phyloP scores from a whole-genome alignment of 257 asterid genomes.

The Cynanchum wilfordii region DNA sequence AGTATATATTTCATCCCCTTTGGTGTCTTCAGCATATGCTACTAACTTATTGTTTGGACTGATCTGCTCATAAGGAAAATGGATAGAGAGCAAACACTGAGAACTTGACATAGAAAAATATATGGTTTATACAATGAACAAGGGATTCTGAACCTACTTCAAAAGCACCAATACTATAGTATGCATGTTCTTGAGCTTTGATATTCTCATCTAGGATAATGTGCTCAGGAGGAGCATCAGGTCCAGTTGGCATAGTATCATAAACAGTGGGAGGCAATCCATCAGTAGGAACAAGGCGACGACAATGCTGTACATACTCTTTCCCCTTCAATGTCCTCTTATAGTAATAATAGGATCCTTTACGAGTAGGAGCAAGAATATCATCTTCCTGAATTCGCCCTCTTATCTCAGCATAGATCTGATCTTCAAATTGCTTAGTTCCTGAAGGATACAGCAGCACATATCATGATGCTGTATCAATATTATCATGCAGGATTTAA shows the following conservation, averaged over 20 bases:
- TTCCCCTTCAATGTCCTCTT: constrained; percentile 79
- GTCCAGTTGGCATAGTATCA: constrained; percentile 78
- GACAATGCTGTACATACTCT: constrained; percentile 73
- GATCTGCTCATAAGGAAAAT: constrained; percentile 42
- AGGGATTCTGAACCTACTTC: constrained; percentile 40
- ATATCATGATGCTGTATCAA: background rate
- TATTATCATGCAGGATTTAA: background rate
- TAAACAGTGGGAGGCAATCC: constrained; percentile 47
- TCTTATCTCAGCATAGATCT: constrained; percentile 71
- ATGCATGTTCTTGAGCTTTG: constrained; percentile 61
- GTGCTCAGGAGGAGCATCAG: constrained; percentile 84
- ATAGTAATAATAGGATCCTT: constrained; percentile 77
- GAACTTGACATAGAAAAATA: constrained; percentile 7
- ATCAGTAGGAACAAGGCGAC: constrained; percentile 52
- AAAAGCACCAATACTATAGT: constrained; percentile 65
- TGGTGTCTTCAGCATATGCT: constrained; percentile 90
- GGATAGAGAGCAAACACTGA: background rate
- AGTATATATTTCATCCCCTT: constrained; percentile 86
- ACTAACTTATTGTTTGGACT: constrained; percentile 75
- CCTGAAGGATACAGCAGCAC: constrained; percentile 34
- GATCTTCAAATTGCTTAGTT: constrained; percentile 67
- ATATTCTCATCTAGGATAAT: constrained; percentile 82
- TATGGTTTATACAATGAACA: background rate
- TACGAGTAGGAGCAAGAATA: constrained; percentile 62
- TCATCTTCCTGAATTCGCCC: constrained; percentile 90